These are phyloP conservation scores for Solanum gandarillasii DNA, from an alignment of 257 asterid species.

Conservation along the genomic window DNA sequence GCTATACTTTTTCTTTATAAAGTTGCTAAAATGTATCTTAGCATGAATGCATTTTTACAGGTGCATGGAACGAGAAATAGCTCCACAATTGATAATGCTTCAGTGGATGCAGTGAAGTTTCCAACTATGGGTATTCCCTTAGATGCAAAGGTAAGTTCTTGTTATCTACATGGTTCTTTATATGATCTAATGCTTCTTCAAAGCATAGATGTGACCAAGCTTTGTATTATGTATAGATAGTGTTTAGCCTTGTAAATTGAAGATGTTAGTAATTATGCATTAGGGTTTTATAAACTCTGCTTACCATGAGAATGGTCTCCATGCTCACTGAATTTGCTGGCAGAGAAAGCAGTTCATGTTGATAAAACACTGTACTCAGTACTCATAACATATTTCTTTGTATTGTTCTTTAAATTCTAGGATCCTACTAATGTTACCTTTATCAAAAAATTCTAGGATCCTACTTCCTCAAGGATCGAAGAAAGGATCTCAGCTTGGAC, in stretches of 20 bases:
- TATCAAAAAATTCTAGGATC: conserved; percentile 31
- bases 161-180: neutral
- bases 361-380: neutral
- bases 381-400: neutral
- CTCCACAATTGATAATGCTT: conserved; percentile 4
- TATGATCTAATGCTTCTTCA: neutral
- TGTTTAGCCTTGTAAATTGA: neutral
- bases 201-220: neutral
- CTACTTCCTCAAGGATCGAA: conserved; percentile 45
- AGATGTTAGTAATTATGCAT: neutral
- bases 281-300: neutral
- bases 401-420: conserved; percentile 14
- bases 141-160: conserved; percentile 30
- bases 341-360: neutral
- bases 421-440: conserved; percentile 23
- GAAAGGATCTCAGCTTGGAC: conserved; percentile 87
- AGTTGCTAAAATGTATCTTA: neutral
- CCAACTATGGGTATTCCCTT: conserved; percentile 12
- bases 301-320: neutral
- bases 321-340: neutral
- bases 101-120: conserved; percentile 8
- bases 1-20: neutral
- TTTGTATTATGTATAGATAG: neutral
- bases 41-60: conserved; percentile 13
- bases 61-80: conserved; percentile 16